Evolutionary conservation across 495 filamentous ascomycete species (phyloP).

Genomic region (Echria macrotheca): DNA sequence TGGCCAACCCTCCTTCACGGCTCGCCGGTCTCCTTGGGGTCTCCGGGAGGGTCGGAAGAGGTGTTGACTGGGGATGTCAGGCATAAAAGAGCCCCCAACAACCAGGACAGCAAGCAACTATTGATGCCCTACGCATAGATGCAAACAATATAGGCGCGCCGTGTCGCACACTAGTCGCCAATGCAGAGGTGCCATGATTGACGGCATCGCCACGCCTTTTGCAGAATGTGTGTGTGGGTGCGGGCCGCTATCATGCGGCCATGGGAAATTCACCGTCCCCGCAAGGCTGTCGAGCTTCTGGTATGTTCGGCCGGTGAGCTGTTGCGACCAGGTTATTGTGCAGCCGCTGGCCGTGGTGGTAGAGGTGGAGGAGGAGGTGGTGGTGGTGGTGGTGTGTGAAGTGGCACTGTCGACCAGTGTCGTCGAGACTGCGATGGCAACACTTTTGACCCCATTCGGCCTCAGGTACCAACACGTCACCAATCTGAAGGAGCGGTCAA

Average conservation of each 20-base stretch:
- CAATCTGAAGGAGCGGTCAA: too few relatives aligned
- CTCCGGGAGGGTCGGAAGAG: background rate
- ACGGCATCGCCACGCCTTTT: background rate
- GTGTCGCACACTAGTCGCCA: background rate
- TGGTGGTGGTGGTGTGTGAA: too few relatives aligned
- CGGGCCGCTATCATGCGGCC: background rate
- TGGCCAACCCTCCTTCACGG: background rate
- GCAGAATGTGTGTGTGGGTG: background rate
- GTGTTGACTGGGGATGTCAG: background rate
- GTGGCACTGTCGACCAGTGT: too few relatives aligned
- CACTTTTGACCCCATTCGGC: too few relatives aligned
- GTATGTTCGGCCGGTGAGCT: too few relatives aligned
- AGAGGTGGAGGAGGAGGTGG: too few relatives aligned
- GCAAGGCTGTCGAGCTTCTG: background rate
- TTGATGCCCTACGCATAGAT: background rate
- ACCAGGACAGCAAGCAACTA: too few relatives aligned
- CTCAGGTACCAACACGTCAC: too few relatives aligned
- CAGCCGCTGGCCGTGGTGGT: too few relatives aligned
- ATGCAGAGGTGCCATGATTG: background rate
- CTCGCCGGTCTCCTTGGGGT: too few relatives aligned
- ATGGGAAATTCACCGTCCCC: background rate
- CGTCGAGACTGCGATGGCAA: too few relatives aligned
- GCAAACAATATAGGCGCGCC: background rate
- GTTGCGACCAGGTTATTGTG: too few relatives aligned
- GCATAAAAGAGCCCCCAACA: background rate